Percentiles rank a stretch among this genome's conserved stretches.
phyloP scores from a whole-genome alignment of 73 alveolate genomes.

The Paramecium tetraurelia region DNA sequence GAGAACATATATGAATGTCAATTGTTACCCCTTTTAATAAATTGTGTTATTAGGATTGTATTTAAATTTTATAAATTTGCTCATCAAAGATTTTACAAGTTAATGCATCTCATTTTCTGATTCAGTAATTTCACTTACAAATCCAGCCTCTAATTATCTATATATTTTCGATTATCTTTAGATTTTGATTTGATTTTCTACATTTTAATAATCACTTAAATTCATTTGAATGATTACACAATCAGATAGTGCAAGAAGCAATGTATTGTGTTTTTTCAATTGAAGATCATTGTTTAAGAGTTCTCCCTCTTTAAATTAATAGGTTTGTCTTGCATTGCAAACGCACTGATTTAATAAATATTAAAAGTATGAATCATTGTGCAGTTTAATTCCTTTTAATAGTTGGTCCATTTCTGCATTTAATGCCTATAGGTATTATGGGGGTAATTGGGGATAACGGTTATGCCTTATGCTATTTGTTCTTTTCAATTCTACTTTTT shows the following conservation, averaged over 20 bases:
- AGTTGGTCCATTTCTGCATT: not conserved
- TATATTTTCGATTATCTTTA: not conserved
- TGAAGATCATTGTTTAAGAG: not conserved
- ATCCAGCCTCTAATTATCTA: not conserved
- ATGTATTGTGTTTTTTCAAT: not conserved
- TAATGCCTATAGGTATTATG: not conserved
- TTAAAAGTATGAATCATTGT: not conserved
- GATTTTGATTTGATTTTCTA: not conserved
- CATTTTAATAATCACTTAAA: not conserved
- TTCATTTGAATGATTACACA: not conserved
- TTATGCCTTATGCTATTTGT: not conserved
- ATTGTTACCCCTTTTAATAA: not conserved
- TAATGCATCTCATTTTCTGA: slow-evolving; percentile 1
- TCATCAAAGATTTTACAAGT: not conserved
- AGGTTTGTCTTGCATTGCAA: not conserved
- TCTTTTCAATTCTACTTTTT: not conserved
- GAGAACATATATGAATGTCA: not conserved
- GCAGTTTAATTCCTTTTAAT: not conserved
- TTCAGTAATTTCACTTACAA: not conserved
- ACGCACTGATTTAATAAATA: not conserved
- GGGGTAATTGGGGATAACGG: not conserved
- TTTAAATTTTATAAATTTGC: not conserved
- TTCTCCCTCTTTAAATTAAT: not conserved
- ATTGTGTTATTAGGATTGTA: not conserved
- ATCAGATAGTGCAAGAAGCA: not conserved